phyloP scores from a whole-genome alignment of 352 stramenopile genomes.

The Pythium diclinum region DNA sequence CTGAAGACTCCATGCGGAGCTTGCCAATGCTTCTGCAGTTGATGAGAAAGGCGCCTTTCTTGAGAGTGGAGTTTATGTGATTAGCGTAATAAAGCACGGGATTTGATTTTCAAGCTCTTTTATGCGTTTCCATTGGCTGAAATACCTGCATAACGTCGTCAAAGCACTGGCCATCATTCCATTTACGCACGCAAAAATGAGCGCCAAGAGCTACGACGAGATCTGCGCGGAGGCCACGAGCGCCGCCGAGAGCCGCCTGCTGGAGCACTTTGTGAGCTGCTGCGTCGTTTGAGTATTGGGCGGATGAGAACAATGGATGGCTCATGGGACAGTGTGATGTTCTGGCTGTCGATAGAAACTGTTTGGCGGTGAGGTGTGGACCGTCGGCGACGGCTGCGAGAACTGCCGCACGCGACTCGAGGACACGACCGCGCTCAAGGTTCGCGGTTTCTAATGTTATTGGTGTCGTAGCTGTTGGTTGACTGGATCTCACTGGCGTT shows the following conservation, averaged over 20 bases:
- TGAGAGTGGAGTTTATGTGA: no score
- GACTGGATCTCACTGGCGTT: neutral
- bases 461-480: neutral
- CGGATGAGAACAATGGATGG: no score
- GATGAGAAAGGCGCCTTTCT: neutral
- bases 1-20: no score
- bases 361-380: conserved; percentile 72
- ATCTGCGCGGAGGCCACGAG: conserved; percentile 57
- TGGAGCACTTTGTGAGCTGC: conserved; percentile 64
- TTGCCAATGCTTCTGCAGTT: neutral
- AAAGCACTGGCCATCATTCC: conserved; percentile 9
- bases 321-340: no score
- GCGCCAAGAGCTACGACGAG: conserved; percentile 57
- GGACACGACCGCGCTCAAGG: conserved; percentile 48
- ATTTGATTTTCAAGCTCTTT: neutral
- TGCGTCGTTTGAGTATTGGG: no score
- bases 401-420: conserved; percentile 47
- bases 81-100: no score
- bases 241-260: conserved; percentile 58
- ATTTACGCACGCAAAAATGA: conserved; percentile 19
- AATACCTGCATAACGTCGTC: neutral
- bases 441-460: conserved; percentile 7
- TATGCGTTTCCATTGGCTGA: neutral
- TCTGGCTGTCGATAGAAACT: conserved; percentile 39
- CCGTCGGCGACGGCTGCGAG: conserved; percentile 56